Base-by-base conservation (phyloP, 805 yeast genomes). In the Spathaspora passalidarum region DNA sequence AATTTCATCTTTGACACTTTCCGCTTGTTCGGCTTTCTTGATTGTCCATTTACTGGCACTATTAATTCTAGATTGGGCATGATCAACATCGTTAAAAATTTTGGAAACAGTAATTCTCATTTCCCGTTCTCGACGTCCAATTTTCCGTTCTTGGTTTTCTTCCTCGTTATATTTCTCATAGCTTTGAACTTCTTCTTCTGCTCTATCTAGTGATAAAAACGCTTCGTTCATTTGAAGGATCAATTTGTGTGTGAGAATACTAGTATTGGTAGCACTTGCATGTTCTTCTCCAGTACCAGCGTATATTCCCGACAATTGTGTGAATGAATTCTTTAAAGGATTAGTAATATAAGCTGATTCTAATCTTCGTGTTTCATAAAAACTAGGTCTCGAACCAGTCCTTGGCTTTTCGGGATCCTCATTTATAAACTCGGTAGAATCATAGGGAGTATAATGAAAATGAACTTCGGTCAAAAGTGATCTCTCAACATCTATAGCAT, bases 401-500 rank as follows among this genome's bases (percentile, higher is more conserved):
- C 43, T 42, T 5, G 29, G 42, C 38, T 43, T 23, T 11, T 52
- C 53, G 17, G 36, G 48, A 9, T 48, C 52, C 14, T 43, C 41
- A 11, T 44, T 47, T 0, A 48, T 51, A 38, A 63, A 58, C 10
- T 68, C 75, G 18, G 73, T 73, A 2, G 75, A 64, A 44, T 77
- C 79, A 49, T 78, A 77, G 34, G 80, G 75, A 7, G 75, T 70
- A 46, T 69, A 78, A 48, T 78, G 82, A 59, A 79, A 85, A 44
- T 76, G 80, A 2, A 86, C 92, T 58, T 87, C 95, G 1, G 88
- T 82, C 42, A 86, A 64, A 46, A 87, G 63, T 0, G 94, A 84
- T 55, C 79, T 76, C 58, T 90, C 96, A 17, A 90, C 96, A 61
- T 90, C 97, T 51, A 71, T 69, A 1, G 91, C 75, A 3, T 77